Evolutionary conservation across 257 asterid species (phyloP).

Genomic region (Anisodus tanguticus): DNA sequence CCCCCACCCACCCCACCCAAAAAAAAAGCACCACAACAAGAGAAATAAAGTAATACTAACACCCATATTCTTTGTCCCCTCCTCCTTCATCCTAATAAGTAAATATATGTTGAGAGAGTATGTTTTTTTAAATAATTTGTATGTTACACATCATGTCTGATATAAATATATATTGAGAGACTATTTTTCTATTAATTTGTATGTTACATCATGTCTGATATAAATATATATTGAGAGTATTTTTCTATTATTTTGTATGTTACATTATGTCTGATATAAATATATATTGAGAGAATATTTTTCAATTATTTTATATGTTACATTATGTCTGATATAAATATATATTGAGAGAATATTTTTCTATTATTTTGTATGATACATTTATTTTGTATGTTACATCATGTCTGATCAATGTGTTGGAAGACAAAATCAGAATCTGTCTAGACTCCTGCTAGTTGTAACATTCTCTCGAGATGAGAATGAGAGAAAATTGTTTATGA

Average conservation of each 20-base stretch:
- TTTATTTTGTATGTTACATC: constrained; percentile 1
- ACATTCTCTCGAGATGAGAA: background rate
- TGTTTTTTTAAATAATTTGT: no score
- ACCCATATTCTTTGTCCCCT: background rate
- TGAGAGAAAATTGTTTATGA: background rate
- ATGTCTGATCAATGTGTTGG: constrained; percentile 12
- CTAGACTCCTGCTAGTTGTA: background rate
- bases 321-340: no score
- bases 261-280: constrained; percentile 16
- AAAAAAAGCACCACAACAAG: background rate
- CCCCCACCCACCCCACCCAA: background rate
- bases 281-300: background rate
- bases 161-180: no score
- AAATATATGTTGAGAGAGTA: background rate
- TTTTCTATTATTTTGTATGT: background rate
- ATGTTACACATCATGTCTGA: no score
- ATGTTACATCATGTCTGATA: no score
- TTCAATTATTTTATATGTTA: no score
- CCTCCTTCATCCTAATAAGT: background rate
- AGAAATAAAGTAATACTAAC: background rate
- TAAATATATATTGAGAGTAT: background rate
- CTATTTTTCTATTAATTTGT: no score
- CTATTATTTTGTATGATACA: background rate
- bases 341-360: background rate
- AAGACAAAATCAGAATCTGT: background rate